Percentiles rank a stretch among this genome's conserved stretches.
Conservation (phyloP, 495 filamentous ascomycete species). For the Endocarpon pusillum region DNA sequence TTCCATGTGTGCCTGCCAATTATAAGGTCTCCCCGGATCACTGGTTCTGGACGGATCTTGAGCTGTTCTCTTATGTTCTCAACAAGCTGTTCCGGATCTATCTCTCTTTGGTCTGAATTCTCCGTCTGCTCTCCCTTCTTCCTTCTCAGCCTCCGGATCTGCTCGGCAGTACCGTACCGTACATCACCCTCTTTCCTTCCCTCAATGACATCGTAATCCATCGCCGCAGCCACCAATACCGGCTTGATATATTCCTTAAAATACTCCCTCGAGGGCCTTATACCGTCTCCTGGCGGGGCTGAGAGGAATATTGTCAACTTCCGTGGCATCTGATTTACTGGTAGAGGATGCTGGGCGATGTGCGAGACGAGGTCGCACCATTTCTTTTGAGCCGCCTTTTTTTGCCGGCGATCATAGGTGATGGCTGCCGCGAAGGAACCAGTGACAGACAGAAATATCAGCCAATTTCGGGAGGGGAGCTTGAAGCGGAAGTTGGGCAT, state of each 20-base stretch:
- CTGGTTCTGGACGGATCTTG: conserved; percentile 52
- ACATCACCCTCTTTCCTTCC: conserved; percentile 80
- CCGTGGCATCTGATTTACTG: conserved; percentile 53
- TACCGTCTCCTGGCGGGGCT: conserved; percentile 68
- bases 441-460: conserved; percentile 75
- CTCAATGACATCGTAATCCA: conserved; percentile 93
- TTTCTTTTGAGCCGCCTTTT: conserved; percentile 61
- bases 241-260: conserved; percentile 95
- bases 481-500: conserved; percentile 64
- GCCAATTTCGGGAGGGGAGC: conserved; percentile 93
- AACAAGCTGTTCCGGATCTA: conserved; percentile 33
- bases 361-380: conserved; percentile 83
- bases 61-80: conserved; percentile 36
- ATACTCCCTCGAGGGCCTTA: conserved; percentile 71
- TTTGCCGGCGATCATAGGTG: conserved; percentile 81
- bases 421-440: conserved; percentile 60
- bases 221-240: conserved; percentile 67
- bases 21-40: conserved; percentile 65
- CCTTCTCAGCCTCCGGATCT: conserved; percentile 50
- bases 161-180: conserved; percentile 63
- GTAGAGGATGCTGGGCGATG: conserved; percentile 58
- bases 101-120: conserved; percentile 21
- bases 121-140: conserved; percentile 30
- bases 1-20: conserved; percentile 93
- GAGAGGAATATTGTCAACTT: conserved; percentile 76